Conservation (phyloP, 148 eudicot species). For the Diospyros kaki region DNA sequence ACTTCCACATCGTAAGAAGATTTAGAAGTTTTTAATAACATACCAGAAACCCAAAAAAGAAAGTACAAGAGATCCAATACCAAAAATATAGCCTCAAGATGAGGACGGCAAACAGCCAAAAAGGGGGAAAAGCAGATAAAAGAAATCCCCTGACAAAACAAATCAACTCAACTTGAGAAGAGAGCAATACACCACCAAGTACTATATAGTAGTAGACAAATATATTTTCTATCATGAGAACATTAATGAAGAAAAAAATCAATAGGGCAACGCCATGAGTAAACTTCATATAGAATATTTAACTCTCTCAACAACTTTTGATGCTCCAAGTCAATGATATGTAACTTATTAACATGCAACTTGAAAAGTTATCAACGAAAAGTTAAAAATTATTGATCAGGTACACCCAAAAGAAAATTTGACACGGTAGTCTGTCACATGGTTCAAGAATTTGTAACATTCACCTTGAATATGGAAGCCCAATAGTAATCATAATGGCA, state of each 20-base stretch:
- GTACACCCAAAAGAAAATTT: not conserved
- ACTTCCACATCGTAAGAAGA: not conserved
- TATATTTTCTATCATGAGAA: too few relatives aligned
- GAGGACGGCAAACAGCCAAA: not conserved
- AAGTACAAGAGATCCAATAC: not conserved
- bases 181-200: too few relatives aligned
- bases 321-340: too few relatives aligned
- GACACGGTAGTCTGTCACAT: not conserved
- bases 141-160: too few relatives aligned
- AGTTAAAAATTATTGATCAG: not conserved
- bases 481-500: conserved; percentile 97
- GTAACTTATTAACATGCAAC: too few relatives aligned
- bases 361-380: not conserved
- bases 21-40: not conserved
- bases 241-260: too few relatives aligned
- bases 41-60: not conserved
- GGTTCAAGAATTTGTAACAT: not conserved
- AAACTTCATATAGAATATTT: too few relatives aligned
- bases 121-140: too few relatives aligned
- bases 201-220: too few relatives aligned
- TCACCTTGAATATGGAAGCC: conserved; percentile 94
- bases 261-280: too few relatives aligned
- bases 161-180: too few relatives aligned
- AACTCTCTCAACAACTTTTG: too few relatives aligned
- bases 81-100: not conserved